A percentile compares a stretch with the other conserved stretches of the same genome.
These are phyloP conservation scores for Escovopsis sp. DNA, from an alignment of 2,329 filamentous ascomycete genomes.

Conservation along the genomic window DNA sequence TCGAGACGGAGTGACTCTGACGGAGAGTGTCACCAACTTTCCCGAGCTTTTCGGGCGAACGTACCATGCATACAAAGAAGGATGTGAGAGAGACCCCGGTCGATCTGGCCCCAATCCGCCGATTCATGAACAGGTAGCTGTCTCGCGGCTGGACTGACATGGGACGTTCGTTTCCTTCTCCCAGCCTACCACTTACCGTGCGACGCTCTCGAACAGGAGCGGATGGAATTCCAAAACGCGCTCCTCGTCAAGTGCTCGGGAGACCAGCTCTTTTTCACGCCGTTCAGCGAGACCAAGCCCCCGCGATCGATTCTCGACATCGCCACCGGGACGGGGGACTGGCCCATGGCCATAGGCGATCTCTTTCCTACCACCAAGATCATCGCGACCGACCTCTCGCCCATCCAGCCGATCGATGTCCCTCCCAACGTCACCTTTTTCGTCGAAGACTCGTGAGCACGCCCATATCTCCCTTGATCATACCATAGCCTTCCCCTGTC, in stretches of 20 bases:
- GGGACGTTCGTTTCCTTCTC: background rate
- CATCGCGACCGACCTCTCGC: constrained; percentile 51
- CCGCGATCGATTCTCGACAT: constrained; percentile 27
- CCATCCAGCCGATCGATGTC: constrained; percentile 50
- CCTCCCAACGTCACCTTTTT: constrained; percentile 62
- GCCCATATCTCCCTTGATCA: background rate
- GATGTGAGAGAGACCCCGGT: constrained; percentile 20
- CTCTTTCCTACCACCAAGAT: constrained; percentile 43
- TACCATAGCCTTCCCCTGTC: background rate
- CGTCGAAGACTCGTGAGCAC: constrained; percentile 45
- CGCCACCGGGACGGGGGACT: constrained; percentile 35
- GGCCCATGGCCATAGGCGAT: constrained; percentile 55
- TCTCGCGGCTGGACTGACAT: background rate
- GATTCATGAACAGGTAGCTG: too few species aligned
- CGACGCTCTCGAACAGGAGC: constrained; percentile 26
- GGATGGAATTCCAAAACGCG: constrained; percentile 25
- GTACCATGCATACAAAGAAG: constrained; percentile 32
- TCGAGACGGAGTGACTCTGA: constrained; percentile 17
- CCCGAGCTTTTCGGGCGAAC: constrained; percentile 30
- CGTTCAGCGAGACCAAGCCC: constrained; percentile 19
- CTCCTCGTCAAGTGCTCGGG: constrained; percentile 24
- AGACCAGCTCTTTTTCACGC: constrained; percentile 28
- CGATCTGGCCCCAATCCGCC: background rate
- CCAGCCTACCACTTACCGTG: constrained; percentile 33
- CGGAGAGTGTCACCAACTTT: constrained; percentile 27